Evolutionary conservation across 768 basidiomycete genomes (phyloP).

Genomic region (Lentinula aciculospora): DNA sequence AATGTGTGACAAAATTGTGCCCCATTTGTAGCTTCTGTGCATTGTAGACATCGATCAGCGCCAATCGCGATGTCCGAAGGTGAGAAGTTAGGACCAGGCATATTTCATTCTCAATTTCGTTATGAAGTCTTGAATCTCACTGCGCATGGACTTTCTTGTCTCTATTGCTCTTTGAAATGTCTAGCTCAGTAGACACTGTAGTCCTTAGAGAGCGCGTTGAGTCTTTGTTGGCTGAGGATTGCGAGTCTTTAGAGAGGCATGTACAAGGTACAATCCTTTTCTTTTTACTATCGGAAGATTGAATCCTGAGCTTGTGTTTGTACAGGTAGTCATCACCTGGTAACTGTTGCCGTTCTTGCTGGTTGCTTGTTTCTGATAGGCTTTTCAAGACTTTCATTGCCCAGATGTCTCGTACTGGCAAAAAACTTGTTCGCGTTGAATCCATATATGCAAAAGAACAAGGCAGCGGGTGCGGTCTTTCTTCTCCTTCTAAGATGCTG

Average conservation of each 20-base stretch:
- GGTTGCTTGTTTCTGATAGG: neutral
- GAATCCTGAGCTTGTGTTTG: neutral
- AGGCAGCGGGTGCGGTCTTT: neutral
- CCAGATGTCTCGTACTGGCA: neutral
- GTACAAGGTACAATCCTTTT: neutral
- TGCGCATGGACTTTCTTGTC: neutral
- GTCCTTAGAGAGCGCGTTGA: conserved; percentile 3
- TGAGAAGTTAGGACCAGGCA: too few relatives aligned
- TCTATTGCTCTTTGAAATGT: neutral
- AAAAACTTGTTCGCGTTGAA: conserved; percentile 4
- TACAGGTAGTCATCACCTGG: conserved; percentile 4
- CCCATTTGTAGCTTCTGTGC: too few relatives aligned
- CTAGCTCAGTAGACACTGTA: neutral
- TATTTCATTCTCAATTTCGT: too few relatives aligned
- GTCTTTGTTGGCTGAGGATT: neutral
- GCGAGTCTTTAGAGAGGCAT: neutral
- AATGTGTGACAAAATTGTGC: too few relatives aligned
- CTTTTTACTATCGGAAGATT: neutral
- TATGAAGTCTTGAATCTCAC: neutral
- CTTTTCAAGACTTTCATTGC: conserved; percentile 3
- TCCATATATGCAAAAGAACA: neutral
- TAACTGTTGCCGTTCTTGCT: neutral
- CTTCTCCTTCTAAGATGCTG: conserved; percentile 1
- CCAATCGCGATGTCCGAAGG: too few relatives aligned
- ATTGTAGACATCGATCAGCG: too few relatives aligned